These are phyloP conservation scores for Parastagonospora nodorum DNA, from an alignment of 2,329 filamentous ascomycete species.

Conservation along the genomic window DNA sequence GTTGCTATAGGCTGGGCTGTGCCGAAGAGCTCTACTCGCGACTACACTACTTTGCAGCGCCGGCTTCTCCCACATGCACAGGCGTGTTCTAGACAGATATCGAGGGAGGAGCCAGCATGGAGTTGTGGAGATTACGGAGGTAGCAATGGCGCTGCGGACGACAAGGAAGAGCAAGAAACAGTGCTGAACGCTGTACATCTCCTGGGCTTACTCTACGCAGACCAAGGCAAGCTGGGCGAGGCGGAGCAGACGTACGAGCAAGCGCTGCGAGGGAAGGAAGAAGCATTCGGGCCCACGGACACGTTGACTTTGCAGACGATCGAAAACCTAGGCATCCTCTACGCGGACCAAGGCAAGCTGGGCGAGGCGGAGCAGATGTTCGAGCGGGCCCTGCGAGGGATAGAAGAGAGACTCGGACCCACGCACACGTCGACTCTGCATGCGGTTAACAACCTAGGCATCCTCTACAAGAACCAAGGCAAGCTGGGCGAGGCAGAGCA, in stretches of 20 bases:
- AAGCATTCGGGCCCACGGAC: slow-evolving; percentile 16
- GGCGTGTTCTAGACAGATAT: slow-evolving; percentile 7
- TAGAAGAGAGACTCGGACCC: too few species aligned
- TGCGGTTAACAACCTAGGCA: too few species aligned
- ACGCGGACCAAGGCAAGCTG: slow-evolving; percentile 10
- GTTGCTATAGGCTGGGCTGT: slow-evolving; percentile 16
- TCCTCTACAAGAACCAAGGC: too few species aligned
- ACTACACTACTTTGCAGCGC: slow-evolving; percentile 16
- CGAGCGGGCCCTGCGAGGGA: too few species aligned
- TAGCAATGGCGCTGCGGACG: background rate
- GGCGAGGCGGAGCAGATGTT: slow-evolving; percentile 9
- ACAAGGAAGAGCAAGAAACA: slow-evolving; percentile 2
- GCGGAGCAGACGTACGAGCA: slow-evolving; percentile 17
- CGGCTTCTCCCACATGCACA: slow-evolving; percentile 25
- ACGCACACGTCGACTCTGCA: too few species aligned
- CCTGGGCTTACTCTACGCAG: slow-evolving; percentile 19
- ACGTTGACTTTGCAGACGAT: slow-evolving; percentile 20
- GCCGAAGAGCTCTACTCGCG: slow-evolving; percentile 6
- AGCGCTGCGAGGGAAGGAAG: slow-evolving; percentile 20
- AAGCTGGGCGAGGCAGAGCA: too few species aligned
- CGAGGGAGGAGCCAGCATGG: slow-evolving; percentile 1
- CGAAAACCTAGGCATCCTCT: slow-evolving; percentile 25
- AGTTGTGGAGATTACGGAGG: background rate
- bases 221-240: slow-evolving; percentile 14
- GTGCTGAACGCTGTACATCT: slow-evolving; percentile 16